Conservation (phyloP, 257 asterid species). For the Scutellaria barbata region DNA sequence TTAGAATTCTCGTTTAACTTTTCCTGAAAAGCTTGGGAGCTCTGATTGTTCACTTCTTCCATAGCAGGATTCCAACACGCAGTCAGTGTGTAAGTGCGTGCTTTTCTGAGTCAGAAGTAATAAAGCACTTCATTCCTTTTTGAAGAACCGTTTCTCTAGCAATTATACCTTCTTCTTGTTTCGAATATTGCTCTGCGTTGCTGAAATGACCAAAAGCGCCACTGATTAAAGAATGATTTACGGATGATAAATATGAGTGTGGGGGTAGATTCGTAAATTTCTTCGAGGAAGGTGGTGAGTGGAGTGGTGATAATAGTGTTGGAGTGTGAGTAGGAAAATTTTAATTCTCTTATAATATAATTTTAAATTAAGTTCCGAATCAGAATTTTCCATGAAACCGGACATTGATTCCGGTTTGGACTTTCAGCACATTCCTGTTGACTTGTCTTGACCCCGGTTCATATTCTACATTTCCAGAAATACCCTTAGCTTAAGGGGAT, state of each 20-base stretch:
- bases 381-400: conserved; percentile 34
- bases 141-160: conserved; percentile 34
- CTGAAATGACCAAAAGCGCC: conserved; percentile 27
- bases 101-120: conserved; percentile 41
- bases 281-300: not conserved
- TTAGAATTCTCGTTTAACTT: conserved; percentile 30
- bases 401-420: conserved; percentile 43
- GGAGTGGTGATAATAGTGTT: conserved; percentile 35
- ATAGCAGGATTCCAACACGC: conserved; percentile 46
- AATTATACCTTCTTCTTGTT: not conserved
- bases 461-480: conserved; percentile 17
- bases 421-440: conserved; percentile 21
- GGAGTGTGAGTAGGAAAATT: conserved; percentile 39
- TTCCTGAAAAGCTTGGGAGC: conserved; percentile 29
- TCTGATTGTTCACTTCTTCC: conserved; percentile 47
- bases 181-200: not conserved
- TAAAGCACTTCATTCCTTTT: conserved; percentile 29
- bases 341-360: conserved; percentile 15
- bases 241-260: not conserved
- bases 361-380: conserved; percentile 27
- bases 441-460: conserved; percentile 40
- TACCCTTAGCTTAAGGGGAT: conserved; percentile 21
- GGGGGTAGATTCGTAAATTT: conserved; percentile 23
- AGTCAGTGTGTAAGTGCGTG: conserved; percentile 48
- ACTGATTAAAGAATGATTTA: not conserved